Percentiles rank a stretch among this genome's conserved stretches.
Conservation (phyloP, 176 grass and related monocot genomes). For the Phragmites australis region DNA sequence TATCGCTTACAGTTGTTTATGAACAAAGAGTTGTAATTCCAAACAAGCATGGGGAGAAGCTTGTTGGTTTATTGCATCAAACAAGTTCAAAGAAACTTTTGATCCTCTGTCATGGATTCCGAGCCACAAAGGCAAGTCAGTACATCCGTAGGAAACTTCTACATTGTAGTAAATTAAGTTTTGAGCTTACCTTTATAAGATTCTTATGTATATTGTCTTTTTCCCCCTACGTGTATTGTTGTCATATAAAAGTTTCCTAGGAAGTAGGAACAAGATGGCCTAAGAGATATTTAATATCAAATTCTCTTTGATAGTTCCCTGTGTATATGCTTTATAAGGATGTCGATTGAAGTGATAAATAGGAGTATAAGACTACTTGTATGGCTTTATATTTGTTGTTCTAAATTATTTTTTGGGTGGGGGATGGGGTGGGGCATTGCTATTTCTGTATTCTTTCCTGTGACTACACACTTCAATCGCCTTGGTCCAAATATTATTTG, state of each 20-base stretch:
- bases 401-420: too few relatives aligned
- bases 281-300: background rate
- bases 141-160: background rate
- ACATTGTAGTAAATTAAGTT: background rate
- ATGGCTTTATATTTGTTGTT: background rate
- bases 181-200: background rate
- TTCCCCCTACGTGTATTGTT: background rate
- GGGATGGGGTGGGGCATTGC: background rate
- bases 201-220: background rate
- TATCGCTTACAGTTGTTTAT: slow-evolving; percentile 34
- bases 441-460: background rate
- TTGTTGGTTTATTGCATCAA: slow-evolving; percentile 79
- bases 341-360: background rate
- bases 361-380: background rate
- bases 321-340: background rate
- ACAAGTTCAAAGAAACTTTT: slow-evolving; percentile 70
- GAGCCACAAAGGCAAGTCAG: slow-evolving; percentile 71
- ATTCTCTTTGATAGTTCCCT: slow-evolving; percentile 5
- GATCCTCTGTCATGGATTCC: slow-evolving; percentile 85
- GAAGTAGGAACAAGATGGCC: background rate
- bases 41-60: slow-evolving; percentile 70
- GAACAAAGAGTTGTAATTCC: slow-evolving; percentile 51
- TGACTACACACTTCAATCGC: background rate
- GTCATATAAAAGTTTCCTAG: background rate
- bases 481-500: background rate